Conservation (phyloP, 192 early-diverging fungal genomes). For the Coemansia sp. region DNA sequence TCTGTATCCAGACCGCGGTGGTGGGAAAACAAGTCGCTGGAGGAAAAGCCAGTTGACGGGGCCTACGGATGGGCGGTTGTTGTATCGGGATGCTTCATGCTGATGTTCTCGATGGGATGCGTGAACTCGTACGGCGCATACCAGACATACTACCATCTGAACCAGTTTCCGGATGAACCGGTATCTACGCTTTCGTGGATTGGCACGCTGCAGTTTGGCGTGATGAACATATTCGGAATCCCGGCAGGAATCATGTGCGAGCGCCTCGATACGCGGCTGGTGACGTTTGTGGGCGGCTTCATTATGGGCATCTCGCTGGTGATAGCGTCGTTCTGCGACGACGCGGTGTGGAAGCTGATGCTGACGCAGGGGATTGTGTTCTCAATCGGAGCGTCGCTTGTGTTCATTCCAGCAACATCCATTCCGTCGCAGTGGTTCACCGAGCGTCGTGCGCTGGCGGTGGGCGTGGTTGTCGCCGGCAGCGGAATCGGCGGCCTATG, state of each 20-base stretch:
- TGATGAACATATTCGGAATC: constrained; percentile 55
- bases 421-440: constrained; percentile 63
- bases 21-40: constrained; percentile 48
- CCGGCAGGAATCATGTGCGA: constrained; percentile 56
- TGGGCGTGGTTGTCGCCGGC: constrained; percentile 57
- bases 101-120: constrained; percentile 57
- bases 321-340: constrained; percentile 59
- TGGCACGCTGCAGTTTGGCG: constrained; percentile 55
- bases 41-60: constrained; percentile 33
- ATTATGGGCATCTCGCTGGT: constrained; percentile 56
- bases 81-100: constrained; percentile 51
- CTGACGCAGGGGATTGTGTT: constrained; percentile 61
- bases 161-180: constrained; percentile 39
- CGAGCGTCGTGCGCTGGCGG: constrained; percentile 53
- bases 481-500: constrained; percentile 59
- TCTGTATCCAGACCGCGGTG: constrained; percentile 18
- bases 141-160: constrained; percentile 44
- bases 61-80: constrained; percentile 58
- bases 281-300: constrained; percentile 52
- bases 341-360: constrained; percentile 61
- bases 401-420: constrained; percentile 54
- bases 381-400: constrained; percentile 49
- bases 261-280: constrained; percentile 53
- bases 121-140: constrained; percentile 60
- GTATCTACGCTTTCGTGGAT: constrained; percentile 57